phyloP scores from a whole-genome alignment of 179 eudicot species.

The Heliamphora pulchella region DNA sequence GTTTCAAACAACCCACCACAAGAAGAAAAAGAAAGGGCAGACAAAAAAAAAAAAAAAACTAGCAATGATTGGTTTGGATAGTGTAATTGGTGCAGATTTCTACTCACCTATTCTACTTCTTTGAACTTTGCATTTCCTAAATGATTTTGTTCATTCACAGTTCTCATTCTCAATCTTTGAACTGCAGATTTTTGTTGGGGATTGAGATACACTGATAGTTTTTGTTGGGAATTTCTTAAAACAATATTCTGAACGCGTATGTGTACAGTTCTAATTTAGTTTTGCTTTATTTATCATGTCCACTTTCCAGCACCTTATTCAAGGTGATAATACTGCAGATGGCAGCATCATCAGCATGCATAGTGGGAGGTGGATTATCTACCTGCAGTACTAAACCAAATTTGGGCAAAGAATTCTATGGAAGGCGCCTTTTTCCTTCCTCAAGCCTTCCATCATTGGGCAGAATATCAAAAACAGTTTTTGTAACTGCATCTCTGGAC shows the following conservation, averaged over 20 bases:
- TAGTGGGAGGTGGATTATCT: constrained; percentile 60
- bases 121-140: background rate
- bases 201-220: background rate
- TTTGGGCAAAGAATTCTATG: constrained; percentile 40
- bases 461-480: constrained; percentile 34
- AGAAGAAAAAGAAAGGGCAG: background rate
- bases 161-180: background rate
- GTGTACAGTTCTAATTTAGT: background rate
- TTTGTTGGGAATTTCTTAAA: background rate
- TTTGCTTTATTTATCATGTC: background rate
- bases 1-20: background rate
- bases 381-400: constrained; percentile 30
- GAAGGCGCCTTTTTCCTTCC: constrained; percentile 31
- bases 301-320: background rate
- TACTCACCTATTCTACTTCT: background rate
- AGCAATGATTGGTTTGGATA: background rate
- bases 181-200: background rate
- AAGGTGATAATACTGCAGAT: constrained; percentile 23
- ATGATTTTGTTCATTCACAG: background rate
- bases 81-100: background rate
- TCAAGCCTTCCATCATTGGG: constrained; percentile 32
- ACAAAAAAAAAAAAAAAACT: background rate
- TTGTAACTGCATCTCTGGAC: constrained; percentile 48
- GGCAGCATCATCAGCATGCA: constrained; percentile 80
- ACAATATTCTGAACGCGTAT: background rate